These are phyloP conservation scores for Aspergillus conjunctus DNA, from an alignment of 495 filamentous ascomycete genomes.

Conservation along the genomic window DNA sequence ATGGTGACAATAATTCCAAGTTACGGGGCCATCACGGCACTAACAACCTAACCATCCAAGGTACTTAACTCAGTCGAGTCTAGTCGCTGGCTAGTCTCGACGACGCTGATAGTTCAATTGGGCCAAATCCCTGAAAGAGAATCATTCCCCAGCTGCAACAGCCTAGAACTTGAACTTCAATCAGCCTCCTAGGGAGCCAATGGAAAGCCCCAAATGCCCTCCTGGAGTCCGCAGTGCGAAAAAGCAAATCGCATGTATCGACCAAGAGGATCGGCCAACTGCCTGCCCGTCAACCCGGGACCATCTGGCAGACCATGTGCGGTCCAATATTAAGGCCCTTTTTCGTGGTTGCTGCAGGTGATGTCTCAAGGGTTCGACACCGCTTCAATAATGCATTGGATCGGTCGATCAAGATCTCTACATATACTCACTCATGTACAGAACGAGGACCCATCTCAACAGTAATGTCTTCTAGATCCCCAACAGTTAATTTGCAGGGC, in stretches of 20 bases:
- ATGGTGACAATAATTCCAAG: background rate
- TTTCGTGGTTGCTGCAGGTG: slow-evolving; percentile 11
- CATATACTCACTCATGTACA: background rate
- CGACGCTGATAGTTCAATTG: slow-evolving; percentile 2
- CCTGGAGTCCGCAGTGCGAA: background rate
- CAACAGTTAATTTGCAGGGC: too few species aligned
- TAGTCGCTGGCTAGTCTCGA: slow-evolving; percentile 17
- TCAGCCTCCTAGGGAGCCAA: slow-evolving; percentile 13
- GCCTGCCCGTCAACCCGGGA: slow-evolving; percentile 13
- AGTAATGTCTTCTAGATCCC: too few species aligned
- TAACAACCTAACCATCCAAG: slow-evolving; percentile 2
- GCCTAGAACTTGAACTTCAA: slow-evolving; percentile 17
- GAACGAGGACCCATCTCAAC: too few species aligned
- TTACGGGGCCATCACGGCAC: background rate
- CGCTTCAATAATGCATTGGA: background rate
- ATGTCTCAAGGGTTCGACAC: slow-evolving; percentile 14
- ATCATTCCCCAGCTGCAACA: slow-evolving; percentile 13
- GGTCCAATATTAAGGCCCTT: slow-evolving; percentile 7
- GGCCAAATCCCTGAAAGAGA: background rate
- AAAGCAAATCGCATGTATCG: slow-evolving; percentile 14
- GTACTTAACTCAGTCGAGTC: slow-evolving; percentile 16
- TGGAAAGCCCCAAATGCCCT: slow-evolving; percentile 8
- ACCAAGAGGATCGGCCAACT: slow-evolving; percentile 7
- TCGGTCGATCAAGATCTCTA: background rate
- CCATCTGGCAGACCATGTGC: slow-evolving; percentile 16